Evolutionary conservation across 495 filamentous ascomycete genomes (phyloP).

Genomic region (Penicillium pulvis): DNA sequence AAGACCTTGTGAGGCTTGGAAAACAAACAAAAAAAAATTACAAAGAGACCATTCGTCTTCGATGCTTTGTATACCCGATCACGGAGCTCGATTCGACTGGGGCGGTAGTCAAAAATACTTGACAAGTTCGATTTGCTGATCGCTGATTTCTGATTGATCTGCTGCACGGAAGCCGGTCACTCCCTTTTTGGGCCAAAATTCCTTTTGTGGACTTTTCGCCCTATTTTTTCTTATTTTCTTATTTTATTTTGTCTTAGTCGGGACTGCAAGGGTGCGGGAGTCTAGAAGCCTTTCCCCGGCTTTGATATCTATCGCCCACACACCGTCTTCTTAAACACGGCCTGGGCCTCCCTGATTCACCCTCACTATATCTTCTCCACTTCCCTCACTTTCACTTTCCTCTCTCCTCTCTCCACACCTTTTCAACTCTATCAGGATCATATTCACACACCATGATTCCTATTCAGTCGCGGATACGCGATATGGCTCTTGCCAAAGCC

Average conservation of each 20-base stretch:
- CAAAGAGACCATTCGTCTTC: not conserved
- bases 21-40: not conserved
- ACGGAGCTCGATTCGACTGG: slow-evolving; percentile 11
- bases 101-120: slow-evolving; percentile 22
- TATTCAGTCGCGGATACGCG: slow-evolving; percentile 30
- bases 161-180: slow-evolving; percentile 22
- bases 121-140: not conserved
- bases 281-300: slow-evolving; percentile 38
- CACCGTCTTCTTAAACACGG: slow-evolving; percentile 26
- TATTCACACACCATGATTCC: slow-evolving; percentile 23
- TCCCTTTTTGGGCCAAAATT: slow-evolving; percentile 15
- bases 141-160: slow-evolving; percentile 5
- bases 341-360: slow-evolving; percentile 1
- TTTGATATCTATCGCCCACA: slow-evolving; percentile 19
- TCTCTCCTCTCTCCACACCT: not conserved
- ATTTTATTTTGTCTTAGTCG: slow-evolving; percentile 21
- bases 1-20: not conserved
- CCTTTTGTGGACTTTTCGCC: slow-evolving; percentile 4
- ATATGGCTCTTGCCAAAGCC: slow-evolving; percentile 29
- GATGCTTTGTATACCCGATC: not conserved
- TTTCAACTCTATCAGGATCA: slow-evolving; percentile 3
- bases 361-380: slow-evolving; percentile 1
- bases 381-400: not conserved
- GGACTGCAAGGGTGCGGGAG: slow-evolving; percentile 33
- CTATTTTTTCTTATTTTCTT: slow-evolving; percentile 8